Conservation (phyloP, 2,329 filamentous ascomycete species). For the Penicillium hordei region DNA sequence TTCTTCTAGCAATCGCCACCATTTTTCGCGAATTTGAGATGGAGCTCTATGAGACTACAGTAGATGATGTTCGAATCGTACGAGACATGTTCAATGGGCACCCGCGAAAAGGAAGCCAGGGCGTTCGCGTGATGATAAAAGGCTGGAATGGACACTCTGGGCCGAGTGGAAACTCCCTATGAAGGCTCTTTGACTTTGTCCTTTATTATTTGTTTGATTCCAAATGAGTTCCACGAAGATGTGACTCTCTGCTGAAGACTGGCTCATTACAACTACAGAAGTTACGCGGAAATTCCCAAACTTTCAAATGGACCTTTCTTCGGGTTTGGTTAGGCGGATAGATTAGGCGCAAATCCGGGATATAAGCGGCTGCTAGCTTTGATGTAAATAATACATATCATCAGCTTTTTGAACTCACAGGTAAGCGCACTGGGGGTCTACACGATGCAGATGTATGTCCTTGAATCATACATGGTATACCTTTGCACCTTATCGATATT, state of each 20-base stretch:
- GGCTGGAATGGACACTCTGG: background rate
- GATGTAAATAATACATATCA: background rate
- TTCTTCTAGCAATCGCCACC: constrained; percentile 32
- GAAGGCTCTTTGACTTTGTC: background rate
- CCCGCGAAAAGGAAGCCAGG: constrained; percentile 17
- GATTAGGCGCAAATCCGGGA: background rate
- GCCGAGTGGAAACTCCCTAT: background rate
- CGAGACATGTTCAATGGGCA: constrained; percentile 28
- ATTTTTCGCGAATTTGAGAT: constrained; percentile 34
- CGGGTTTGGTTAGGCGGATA: background rate
- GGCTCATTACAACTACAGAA: background rate
- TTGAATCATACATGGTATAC: background rate
- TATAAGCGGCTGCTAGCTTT: background rate
- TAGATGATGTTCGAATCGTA: constrained; percentile 29
- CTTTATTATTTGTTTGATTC: background rate
- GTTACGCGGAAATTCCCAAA: too few relatives aligned
- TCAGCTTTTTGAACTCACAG: background rate
- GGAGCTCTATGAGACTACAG: constrained; percentile 34
- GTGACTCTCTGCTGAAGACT: background rate
- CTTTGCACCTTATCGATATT: background rate
- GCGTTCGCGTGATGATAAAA: constrained; percentile 22
- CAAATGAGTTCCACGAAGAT: background rate
- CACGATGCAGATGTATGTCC: background rate
- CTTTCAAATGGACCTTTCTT: background rate
- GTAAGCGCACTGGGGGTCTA: background rate